phyloP scores from a whole-genome alignment of 441 rosid genomes.

The Syzygium malaccense region DNA sequence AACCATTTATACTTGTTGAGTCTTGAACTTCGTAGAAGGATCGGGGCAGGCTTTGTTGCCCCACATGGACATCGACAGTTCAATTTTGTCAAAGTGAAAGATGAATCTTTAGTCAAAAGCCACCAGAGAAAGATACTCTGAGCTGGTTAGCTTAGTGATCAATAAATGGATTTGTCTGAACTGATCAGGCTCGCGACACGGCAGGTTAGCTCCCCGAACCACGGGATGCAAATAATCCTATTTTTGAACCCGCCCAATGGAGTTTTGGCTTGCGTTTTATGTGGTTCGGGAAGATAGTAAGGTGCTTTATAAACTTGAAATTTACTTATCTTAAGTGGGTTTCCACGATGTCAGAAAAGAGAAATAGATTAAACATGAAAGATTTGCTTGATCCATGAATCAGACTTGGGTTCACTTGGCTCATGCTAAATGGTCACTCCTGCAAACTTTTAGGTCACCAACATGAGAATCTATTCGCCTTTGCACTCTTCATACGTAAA shows the following conservation, averaged over 20 bases:
- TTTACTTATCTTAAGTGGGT: not conserved
- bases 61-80: not conserved
- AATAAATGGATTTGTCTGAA: not conserved
- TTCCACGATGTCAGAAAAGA: not conserved
- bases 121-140: not conserved
- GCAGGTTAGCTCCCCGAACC: not conserved
- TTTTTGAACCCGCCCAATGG: not conserved
- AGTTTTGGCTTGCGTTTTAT: not conserved
- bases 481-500: slow-evolving; percentile 2
- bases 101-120: not conserved
- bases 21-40: not conserved
- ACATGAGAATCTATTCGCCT: not conserved
- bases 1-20: not conserved
- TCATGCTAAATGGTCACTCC: not conserved
- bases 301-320: not conserved
- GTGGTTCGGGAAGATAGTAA: not conserved
- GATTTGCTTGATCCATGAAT: not conserved
- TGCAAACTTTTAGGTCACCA: not conserved
- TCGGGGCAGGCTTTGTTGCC: not conserved
- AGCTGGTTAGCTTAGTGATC: not conserved
- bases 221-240: not conserved
- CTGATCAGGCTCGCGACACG: not conserved
- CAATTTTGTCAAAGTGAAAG: not conserved
- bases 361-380: not conserved
- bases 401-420: not conserved